Evolutionary conservation across 495 filamentous ascomycete species (phyloP).

Genomic region (Penicillium ucsense): DNA sequence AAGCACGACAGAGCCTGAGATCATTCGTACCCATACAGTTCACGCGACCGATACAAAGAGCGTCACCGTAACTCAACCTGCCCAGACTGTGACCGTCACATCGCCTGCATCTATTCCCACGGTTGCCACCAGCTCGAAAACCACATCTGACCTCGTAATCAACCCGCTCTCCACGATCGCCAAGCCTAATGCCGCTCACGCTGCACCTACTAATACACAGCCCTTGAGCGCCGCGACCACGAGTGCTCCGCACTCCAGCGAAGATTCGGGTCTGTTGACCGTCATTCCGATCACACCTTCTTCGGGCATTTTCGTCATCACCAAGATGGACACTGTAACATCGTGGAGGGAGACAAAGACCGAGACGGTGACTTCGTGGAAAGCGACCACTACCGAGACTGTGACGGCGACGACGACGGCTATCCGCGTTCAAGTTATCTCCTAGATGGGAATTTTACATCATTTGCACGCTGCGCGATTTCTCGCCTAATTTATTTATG

Average conservation of each 20-base stretch:
- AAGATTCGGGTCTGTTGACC: constrained; percentile 1
- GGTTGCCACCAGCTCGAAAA: no score
- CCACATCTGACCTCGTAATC: no score
- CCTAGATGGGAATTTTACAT: background rate
- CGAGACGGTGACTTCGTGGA: constrained; percentile 6
- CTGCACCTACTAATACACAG: background rate
- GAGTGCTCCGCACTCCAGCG: background rate
- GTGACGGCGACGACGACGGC: constrained; percentile 10
- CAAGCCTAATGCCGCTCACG: background rate
- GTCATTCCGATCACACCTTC: constrained; percentile 6
- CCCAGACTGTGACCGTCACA: constrained; percentile 3
- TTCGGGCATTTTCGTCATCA: constrained; percentile 3
- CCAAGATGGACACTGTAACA: constrained; percentile 6
- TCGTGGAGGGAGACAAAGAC: constrained; percentile 5
- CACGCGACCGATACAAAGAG: constrained; percentile 3
- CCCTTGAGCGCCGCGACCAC: background rate
- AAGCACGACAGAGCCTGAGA: background rate
- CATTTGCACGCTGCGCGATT: background rate
- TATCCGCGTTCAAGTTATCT: background rate
- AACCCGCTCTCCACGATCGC: background rate
- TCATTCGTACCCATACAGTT: background rate
- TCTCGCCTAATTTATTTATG: background rate
- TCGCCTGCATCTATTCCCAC: background rate
- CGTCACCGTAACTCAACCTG: constrained; percentile 5
- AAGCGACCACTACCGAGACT: constrained; percentile 9